Base-by-base conservation (phyloP, 768 basidiomycete species). In the Boletus sp. region DNA sequence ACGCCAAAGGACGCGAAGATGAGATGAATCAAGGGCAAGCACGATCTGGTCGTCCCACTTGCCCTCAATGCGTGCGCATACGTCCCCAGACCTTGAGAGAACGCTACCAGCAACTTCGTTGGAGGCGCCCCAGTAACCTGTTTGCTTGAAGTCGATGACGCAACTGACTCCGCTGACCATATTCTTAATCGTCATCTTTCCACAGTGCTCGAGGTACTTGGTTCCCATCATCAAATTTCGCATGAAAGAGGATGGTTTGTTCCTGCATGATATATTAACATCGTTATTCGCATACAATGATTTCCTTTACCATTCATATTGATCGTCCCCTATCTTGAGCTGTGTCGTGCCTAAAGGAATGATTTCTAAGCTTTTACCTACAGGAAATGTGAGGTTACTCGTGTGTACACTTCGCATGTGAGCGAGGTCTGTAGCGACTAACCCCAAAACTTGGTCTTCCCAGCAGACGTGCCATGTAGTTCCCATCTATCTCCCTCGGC, bases 401-500 rank as follows among this genome's bases (percentile, higher is more conserved):
- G 52, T 54, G 52, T 55, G 35, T 62, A 57, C 45, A 39, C 50
- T 57, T 41, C 49, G 56, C 47, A 51, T 37, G 33, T 36, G 33
- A 64, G 55, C 39, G 46, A 37, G 55, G 36, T 18, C 20, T 52
- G 33, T 47, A 52, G 61, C 11, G 42, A 78, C 85, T 56, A 70
- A 90, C 92, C 92, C 90, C 92, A 92, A 72, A 94, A 92, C 71
- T 91, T 92, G 54, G 91, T 93, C 73, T 83, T 90, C 28, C 89
- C 92, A 63, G 83, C 79, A n/a, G 89, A 87, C 0, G 89, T 91
- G 35, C 83, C 89, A 55, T 78, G 78, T 32, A 92, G 70, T 66
- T 85, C 81, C 93, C 93, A 94, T 7, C 83, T 79, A 32, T 80
- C 73, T 20, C 92, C 91, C 68, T 91, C 84, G 5, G 91, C 92